Percentiles rank a stretch among this genome's conserved stretches.
These are phyloP conservation scores for Kwoniella heveanensis DNA, from an alignment of 768 basidiomycete genomes.

Conservation along the genomic window DNA sequence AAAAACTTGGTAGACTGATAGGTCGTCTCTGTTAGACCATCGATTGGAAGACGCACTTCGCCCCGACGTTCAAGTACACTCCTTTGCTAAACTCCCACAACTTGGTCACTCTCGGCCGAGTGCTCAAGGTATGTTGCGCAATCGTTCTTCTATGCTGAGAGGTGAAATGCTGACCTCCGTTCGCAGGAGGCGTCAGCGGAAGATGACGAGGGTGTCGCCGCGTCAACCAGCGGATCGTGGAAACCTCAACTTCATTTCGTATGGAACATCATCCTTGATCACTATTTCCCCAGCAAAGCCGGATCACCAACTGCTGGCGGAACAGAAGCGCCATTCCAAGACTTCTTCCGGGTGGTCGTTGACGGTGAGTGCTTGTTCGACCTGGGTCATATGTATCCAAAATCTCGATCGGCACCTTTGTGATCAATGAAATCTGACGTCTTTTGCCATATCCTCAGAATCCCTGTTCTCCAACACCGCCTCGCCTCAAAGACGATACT, in stretches of 20 bases:
- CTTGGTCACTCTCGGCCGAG: constrained; percentile 69
- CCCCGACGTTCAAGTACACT: constrained; percentile 74
- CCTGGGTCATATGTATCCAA: background rate
- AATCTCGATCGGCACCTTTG: too few species aligned
- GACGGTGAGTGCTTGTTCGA: constrained; percentile 67
- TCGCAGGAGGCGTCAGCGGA: constrained; percentile 58
- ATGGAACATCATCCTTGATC: constrained; percentile 81
- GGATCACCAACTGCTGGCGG: constrained; percentile 54
- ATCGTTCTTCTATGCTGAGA: too few species aligned
- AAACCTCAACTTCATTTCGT: constrained; percentile 89
- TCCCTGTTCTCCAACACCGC: constrained; percentile 81
- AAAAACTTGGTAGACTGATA: too few species aligned
- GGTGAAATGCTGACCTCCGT: constrained; percentile 4
- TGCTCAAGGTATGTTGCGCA: constrained; percentile 69
- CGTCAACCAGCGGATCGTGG: constrained; percentile 66
- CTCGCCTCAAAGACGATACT: constrained; percentile 84
- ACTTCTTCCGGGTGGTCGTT: constrained; percentile 87
- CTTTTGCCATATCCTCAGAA: constrained; percentile 60
- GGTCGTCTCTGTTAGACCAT: too few species aligned
- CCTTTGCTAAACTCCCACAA: constrained; percentile 73
- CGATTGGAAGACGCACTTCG: constrained; percentile 68
- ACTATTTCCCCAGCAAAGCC: constrained; percentile 64
- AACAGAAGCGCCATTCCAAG: constrained; percentile 71
- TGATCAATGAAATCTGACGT: too few species aligned
- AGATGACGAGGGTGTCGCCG: constrained; percentile 62